Base-by-base conservation (phyloP, 371 early-diverging fungal species). In the Nosema muscidifuracis region DNA sequence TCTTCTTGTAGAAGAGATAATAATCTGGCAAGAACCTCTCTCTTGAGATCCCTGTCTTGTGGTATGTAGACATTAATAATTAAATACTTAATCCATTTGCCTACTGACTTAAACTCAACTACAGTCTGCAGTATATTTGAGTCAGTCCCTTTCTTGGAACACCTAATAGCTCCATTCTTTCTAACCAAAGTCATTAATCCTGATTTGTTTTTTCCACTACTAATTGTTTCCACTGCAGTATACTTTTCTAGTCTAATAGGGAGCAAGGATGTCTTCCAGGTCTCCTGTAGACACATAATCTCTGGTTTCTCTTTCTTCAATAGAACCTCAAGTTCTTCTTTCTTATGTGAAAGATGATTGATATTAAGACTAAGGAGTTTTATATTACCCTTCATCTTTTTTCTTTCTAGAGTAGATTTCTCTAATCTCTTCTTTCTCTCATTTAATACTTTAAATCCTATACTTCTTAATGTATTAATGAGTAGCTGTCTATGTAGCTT, bases 51-150 rank as follows among this genome's bases (percentile, higher is more conserved):
- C 12, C 18, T 47, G 50, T 47, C 50, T 47, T 47, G 50, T 47
- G 50, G 40, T 47, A 47, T 47, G 12, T 47, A 47, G 50, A 47
- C 50, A 47, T 47, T 47, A 18, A 47, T 18, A 20, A 47, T 47
- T 47, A 47, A 47, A 20, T 47, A 47, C 50, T 47, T 40, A 47
- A 47, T 47, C 50, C 18, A 47, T 47, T 47, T 47, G 18, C 50
- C 50, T 47, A 18, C 50, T 20, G 50, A 47, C 3, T 4, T 47
- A 20, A 47, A 47, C 40, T 47, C 6, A 47, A 47, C 18, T 4
- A 47, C 50, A 18, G 6, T 18, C 16, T 20, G 18, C 50, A 47
- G 6, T 18, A 47, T 47, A 16, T 47, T 47, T 47, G 50, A 12
- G 50, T 47, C 40, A 40, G 50, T 47, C 16, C 50, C 22, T 20